Percentiles rank a stretch among this genome's conserved stretches.
Evolutionary conservation across 208 protist genomes (phyloP).

Genomic region (Wallacemonas rigidus): DNA sequence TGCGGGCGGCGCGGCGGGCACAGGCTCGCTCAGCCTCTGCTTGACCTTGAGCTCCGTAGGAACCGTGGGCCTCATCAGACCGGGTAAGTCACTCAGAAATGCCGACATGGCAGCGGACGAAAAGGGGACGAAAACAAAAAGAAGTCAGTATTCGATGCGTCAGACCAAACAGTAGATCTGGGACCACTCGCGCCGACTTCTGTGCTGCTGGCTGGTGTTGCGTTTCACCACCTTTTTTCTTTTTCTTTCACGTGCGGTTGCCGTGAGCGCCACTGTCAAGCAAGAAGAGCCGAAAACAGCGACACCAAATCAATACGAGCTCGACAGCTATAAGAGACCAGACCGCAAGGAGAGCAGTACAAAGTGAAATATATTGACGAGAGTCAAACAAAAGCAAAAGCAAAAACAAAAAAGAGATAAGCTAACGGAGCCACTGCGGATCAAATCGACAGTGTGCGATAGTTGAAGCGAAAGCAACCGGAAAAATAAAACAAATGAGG

Average conservation of each 20-base stretch:
- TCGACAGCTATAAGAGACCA: too few species aligned
- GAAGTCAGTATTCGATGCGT: too few species aligned
- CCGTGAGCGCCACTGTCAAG: too few species aligned
- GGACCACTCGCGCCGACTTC: too few species aligned
- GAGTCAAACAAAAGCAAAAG: conserved; percentile 1
- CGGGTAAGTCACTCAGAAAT: conserved; percentile 9
- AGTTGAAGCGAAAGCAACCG: too few species aligned
- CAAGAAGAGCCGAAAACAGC: neutral
- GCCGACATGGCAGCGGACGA: neutral
- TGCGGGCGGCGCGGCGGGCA: neutral
- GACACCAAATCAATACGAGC: conserved; percentile 9
- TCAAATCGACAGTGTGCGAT: too few species aligned
- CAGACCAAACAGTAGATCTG: too few species aligned
- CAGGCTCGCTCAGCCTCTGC: neutral
- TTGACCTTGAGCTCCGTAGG: too few species aligned
- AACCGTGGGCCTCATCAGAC: neutral
- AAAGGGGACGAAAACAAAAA: neutral
- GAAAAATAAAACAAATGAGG: neutral
- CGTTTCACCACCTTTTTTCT: too few species aligned
- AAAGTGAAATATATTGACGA: conserved; percentile 10
- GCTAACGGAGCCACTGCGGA: too few species aligned
- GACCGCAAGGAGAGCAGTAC: neutral
- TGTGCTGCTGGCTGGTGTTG: too few species aligned
- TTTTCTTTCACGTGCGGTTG: too few species aligned
- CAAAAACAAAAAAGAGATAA: neutral